Evolutionary conservation across 75 land plant species (phyloP).

Genomic region (Pseudotsuga menziesii): DNA sequence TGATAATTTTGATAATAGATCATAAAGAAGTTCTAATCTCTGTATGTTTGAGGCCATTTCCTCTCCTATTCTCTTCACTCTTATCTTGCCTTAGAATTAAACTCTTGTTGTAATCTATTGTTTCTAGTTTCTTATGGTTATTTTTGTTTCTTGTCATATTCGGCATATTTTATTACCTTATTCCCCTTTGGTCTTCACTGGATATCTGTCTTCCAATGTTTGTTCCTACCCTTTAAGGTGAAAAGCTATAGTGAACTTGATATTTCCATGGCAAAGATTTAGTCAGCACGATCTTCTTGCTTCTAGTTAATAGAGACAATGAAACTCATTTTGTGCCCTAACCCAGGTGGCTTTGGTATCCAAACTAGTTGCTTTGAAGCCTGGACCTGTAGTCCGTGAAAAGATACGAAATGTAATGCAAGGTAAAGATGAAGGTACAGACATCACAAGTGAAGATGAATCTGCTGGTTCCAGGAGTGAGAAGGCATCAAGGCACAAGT

Average conservation of each 20-base stretch:
- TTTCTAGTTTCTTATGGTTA: no score
- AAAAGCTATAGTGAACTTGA: neutral
- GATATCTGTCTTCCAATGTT: neutral
- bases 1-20: no score
- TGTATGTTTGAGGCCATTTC: no score
- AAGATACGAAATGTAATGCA: slow-evolving; percentile 81
- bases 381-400: slow-evolving; percentile 69
- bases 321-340: no score
- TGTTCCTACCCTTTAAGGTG: neutral
- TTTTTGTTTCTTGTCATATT: neutral
- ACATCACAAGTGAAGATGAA: slow-evolving; percentile 27
- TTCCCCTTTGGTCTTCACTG: neutral
- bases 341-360: slow-evolving; percentile 88
- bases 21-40: no score
- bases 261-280: neutral
- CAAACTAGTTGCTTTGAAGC: slow-evolving; percentile 79
- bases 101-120: no score
- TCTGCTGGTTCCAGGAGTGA: slow-evolving; percentile 8
- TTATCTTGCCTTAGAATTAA: no score
- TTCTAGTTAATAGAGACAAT: neutral
- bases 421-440: slow-evolving; percentile 93
- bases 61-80: no score
- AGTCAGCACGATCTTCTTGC: neutral
- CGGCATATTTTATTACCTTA: neutral
- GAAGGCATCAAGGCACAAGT: neutral